Conservation (phyloP, 2,329 filamentous ascomycete species). For the Taxawa tesnikishii region DNA sequence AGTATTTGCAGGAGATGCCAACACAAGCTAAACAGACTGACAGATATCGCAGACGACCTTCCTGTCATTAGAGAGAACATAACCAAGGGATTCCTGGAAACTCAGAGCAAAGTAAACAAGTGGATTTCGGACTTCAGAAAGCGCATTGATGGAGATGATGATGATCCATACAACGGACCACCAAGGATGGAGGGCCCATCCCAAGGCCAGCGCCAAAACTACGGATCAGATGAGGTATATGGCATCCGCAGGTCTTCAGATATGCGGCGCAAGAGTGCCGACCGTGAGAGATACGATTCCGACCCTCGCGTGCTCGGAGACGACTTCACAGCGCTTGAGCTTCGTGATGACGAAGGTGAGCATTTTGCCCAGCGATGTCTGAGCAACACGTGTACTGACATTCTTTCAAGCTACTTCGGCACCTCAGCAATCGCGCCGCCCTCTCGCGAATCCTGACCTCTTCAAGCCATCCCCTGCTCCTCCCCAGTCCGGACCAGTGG, state of each 20-base stretch:
- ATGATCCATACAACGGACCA: constrained; percentile 39
- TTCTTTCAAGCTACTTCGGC: constrained; percentile 35
- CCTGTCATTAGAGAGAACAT: constrained; percentile 88
- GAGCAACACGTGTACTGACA: constrained; percentile 14
- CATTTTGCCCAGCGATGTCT: too few species aligned
- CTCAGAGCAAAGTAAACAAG: constrained; percentile 80
- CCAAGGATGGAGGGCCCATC: constrained; percentile 15
- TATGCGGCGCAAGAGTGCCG: constrained; percentile 45
- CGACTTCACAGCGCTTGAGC: constrained; percentile 62
- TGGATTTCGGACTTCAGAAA: constrained; percentile 92
- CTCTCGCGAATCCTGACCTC: constrained; percentile 63
- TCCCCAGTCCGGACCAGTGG: constrained; percentile 50
- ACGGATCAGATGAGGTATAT: constrained; percentile 25
- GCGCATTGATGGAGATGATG: constrained; percentile 79
- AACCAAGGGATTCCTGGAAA: constrained; percentile 87
- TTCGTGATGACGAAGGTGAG: constrained; percentile 49
- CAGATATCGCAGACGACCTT: constrained; percentile 57
- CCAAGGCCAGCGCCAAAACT: constrained; percentile 20
- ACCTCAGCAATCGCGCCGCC: constrained; percentile 47
- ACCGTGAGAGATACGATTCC: constrained; percentile 87
- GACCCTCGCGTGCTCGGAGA: constrained; percentile 84
- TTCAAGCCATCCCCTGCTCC: constrained; percentile 56
- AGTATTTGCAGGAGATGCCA: constrained; percentile 2
- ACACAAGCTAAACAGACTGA: constrained; percentile 2
- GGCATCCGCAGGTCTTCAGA: constrained; percentile 21